These are phyloP conservation scores for Blastobotrys malaysiensis DNA, from an alignment of 1,139 yeast genomes.

Conservation along the genomic window DNA sequence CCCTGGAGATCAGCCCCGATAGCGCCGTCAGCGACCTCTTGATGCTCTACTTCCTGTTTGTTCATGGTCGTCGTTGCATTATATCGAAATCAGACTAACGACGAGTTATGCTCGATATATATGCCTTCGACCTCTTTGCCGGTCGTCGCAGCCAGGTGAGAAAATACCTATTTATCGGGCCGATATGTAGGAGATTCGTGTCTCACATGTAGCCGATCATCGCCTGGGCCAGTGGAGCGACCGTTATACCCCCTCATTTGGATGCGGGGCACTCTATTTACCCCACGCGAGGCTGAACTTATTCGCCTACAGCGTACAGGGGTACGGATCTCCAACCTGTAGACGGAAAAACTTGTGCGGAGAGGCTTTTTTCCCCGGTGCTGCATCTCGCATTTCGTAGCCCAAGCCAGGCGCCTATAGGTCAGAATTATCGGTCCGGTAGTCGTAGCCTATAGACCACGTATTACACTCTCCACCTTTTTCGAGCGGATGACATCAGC, in stretches of 20 bases:
- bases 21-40: slow-evolving; percentile 1
- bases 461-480: no score
- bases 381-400: no score
- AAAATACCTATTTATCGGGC: background rate
- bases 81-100: background rate
- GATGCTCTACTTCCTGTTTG: background rate
- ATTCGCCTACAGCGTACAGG: no score
- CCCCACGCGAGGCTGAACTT: background rate
- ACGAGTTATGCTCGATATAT: background rate
- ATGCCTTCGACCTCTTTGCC: background rate
- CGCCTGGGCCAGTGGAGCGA: background rate
- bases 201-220: background rate
- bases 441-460: no score
- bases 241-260: background rate
- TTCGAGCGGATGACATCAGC: no score
- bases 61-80: background rate
- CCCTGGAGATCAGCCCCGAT: background rate
- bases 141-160: background rate
- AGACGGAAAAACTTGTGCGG: background rate
- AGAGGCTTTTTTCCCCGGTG: no score
- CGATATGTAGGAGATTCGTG: background rate
- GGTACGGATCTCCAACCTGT: no score
- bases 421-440: no score
- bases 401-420: no score
- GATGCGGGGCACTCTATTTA: background rate